Percentiles rank a stretch among this genome's conserved stretches.
Evolutionary conservation across 2,329 filamentous ascomycete species (phyloP).

Genomic region (Claviceps sorghi): DNA sequence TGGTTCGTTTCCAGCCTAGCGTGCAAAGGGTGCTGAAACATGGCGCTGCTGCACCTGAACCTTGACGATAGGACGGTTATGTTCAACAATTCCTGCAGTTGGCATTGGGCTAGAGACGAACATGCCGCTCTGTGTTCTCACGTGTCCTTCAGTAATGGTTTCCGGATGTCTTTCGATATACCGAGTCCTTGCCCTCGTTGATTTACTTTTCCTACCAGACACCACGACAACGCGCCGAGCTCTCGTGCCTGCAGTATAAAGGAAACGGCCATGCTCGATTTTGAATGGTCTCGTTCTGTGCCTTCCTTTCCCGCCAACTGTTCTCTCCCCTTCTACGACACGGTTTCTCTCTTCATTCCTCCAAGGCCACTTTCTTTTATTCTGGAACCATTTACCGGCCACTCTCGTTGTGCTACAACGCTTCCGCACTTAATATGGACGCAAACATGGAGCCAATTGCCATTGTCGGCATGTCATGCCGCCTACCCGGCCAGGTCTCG

Average conservation of each 20-base stretch:
- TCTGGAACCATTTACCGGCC: background rate
- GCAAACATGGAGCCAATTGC: constrained; percentile 21
- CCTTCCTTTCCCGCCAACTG: background rate
- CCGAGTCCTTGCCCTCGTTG: background rate
- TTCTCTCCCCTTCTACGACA: background rate
- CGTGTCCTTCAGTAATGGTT: background rate
- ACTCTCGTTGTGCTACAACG: background rate
- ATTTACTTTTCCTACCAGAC: background rate
- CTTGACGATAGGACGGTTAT: background rate
- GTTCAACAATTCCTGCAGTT: background rate
- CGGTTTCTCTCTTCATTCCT: too few species aligned
- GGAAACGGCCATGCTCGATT: background rate
- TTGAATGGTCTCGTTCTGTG: background rate
- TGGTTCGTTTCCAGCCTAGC: background rate
- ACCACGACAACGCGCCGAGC: background rate
- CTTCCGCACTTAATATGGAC: constrained; percentile 3
- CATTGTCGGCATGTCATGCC: constrained; percentile 33
- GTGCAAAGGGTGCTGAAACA: background rate
- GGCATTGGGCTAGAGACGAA: background rate
- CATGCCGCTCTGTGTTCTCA: background rate
- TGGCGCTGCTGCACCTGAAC: background rate
- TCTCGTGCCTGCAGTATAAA: background rate
- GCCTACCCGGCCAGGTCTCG: constrained; percentile 28
- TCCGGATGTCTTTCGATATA: background rate
- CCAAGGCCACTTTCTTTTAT: background rate